Conservation (phyloP, 1,139 yeast genomes). For the Groenewaldozyma auringiensis region DNA sequence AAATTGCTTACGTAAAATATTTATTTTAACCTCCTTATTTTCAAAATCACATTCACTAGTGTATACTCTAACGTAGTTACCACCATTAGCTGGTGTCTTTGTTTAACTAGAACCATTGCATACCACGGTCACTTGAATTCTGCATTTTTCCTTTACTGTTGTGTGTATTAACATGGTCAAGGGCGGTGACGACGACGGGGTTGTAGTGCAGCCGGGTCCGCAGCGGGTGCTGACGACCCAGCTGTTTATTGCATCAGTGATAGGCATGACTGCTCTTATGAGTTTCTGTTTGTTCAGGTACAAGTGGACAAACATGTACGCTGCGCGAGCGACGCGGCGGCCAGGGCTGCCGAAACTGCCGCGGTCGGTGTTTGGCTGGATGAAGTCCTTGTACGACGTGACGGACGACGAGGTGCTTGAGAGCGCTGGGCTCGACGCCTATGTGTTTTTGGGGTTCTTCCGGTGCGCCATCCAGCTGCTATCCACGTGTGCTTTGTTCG, state of each 20-base stretch:
- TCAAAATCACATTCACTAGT: no score
- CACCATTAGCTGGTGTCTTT: no score
- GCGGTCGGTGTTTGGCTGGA: conserved; percentile 68
- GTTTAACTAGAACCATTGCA: no score
- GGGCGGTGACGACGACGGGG: conserved; percentile 6
- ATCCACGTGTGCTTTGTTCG: conserved; percentile 50
- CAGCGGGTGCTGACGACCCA: conserved; percentile 25
- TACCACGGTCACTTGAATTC: no score
- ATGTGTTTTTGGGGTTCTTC: conserved; percentile 63
- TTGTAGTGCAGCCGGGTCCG: conserved; percentile 13
- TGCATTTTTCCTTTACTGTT: no score
- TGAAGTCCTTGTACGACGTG: conserved; percentile 54
- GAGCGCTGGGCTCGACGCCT: conserved; percentile 91
- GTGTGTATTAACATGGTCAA: no score
- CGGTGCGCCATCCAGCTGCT: conserved; percentile 64
- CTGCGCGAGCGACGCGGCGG: conserved; percentile 39
- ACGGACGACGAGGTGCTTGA: conserved; percentile 73
- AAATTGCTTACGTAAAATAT: no score
- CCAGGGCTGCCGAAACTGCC: conserved; percentile 36
- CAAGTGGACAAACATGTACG: conserved; percentile 65
- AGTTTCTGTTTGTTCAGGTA: conserved; percentile 57
- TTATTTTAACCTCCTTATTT: no score
- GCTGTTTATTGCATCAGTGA: conserved; percentile 45
- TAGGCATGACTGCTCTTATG: conserved; percentile 59
- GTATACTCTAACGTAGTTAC: no score